These are phyloP conservation scores for Parastagonospora nodorum DNA, from an alignment of 2,329 filamentous ascomycete species.

Conservation along the genomic window DNA sequence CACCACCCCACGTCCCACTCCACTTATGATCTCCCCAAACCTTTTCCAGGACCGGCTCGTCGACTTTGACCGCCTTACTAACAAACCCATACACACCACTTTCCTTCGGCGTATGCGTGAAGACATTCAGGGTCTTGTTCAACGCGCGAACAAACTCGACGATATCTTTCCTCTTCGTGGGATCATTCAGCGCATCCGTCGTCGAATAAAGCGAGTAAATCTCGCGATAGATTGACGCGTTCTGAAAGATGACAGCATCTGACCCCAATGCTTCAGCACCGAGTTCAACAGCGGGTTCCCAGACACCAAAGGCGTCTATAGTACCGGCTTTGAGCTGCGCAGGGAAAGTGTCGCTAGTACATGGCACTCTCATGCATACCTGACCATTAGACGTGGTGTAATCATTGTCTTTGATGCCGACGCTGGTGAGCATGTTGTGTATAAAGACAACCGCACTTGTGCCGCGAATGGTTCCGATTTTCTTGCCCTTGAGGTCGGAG, in stretches of 20 bases:
- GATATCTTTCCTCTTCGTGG: conserved; percentile 25
- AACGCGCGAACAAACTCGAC: conserved; percentile 31
- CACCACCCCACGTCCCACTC: conserved; percentile 20
- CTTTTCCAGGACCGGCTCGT: conserved; percentile 23
- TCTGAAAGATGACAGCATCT: conserved; percentile 26
- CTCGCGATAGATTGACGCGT: conserved; percentile 28
- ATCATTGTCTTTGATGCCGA: conserved; percentile 17
- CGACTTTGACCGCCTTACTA: conserved; percentile 17
- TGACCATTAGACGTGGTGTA: conserved; percentile 23
- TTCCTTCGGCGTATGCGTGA: conserved; percentile 14
- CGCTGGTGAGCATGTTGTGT: conserved; percentile 22
- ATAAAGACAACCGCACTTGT: conserved; percentile 26
- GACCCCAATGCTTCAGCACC: conserved; percentile 18
- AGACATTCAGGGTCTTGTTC: conserved; percentile 26
- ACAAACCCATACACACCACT: conserved; percentile 20
- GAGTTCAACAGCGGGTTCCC: conserved; percentile 34
- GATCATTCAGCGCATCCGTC: conserved; percentile 25
- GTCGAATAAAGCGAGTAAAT: conserved; percentile 31
- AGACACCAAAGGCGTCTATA: conserved; percentile 33
- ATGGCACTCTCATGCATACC: conserved; percentile 29
- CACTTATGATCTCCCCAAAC: conserved; percentile 33
- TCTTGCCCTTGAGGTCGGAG: conserved; percentile 30
- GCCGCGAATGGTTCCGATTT: conserved; percentile 22
- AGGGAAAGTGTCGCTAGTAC: conserved; percentile 22
- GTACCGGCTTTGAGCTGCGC: conserved; percentile 13